phyloP scores from a whole-genome alignment of 495 filamentous ascomycete genomes.

The Neurospora sp. region DNA sequence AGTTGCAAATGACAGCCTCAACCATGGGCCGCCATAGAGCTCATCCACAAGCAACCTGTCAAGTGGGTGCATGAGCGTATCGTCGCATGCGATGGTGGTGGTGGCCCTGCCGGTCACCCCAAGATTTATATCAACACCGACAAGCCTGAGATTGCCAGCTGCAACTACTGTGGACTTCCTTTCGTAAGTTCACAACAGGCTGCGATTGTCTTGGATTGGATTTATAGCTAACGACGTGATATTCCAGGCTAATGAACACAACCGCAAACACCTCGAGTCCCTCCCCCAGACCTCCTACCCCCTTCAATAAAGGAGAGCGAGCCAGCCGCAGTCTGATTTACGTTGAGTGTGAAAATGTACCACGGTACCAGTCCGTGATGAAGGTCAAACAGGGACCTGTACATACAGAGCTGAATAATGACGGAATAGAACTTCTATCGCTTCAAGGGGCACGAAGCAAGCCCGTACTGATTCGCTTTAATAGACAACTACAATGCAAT shows the following conservation, averaged over 20 bases:
- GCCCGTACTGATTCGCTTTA: background rate
- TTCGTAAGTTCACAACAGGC: constrained; percentile 55
- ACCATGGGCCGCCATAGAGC: constrained; percentile 79
- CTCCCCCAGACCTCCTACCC: constrained; percentile 71
- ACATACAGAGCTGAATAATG: background rate
- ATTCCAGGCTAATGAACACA: constrained; percentile 70
- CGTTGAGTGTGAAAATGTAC: background rate
- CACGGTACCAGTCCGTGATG: background rate
- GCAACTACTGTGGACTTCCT: constrained; percentile 90
- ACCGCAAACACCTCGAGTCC: constrained; percentile 71
- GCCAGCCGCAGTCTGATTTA: background rate
- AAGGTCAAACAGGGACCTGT: background rate
- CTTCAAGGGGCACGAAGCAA: background rate
- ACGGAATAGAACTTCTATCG: background rate
- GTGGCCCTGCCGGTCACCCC: constrained; percentile 85
- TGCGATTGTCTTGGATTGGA: background rate
- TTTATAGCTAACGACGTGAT: background rate
- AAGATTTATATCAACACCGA: constrained; percentile 95
- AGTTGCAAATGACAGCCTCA: constrained; percentile 50
- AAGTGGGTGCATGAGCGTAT: constrained; percentile 74
- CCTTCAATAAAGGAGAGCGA: constrained; percentile 9
- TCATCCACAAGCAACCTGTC: constrained; percentile 94
- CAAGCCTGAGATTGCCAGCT: constrained; percentile 84
- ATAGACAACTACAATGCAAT: background rate
- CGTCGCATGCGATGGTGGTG: constrained; percentile 87